Evolutionary conservation across 2,329 filamentous ascomycete genomes (phyloP).

Genomic region (Fusarium euwallaceae): DNA sequence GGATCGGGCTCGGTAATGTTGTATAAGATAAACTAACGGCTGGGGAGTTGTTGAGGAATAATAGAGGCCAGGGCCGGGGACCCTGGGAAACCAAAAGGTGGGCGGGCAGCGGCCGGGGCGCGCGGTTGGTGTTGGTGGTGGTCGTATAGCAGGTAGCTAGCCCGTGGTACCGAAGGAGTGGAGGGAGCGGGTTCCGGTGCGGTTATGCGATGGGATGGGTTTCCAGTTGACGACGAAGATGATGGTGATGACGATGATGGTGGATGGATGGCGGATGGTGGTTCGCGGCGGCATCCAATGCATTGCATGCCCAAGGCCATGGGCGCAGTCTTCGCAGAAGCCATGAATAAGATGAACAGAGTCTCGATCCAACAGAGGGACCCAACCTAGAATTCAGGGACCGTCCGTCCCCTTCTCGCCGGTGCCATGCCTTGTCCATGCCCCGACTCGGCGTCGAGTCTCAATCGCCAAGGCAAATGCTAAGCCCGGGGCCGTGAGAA

Average conservation of each 20-base stretch:
- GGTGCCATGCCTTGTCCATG: conserved; percentile 5
- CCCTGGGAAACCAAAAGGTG: conserved; percentile 34
- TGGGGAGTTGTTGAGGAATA: conserved; percentile 16
- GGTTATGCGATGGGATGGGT: conserved; percentile 17
- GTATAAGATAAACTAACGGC: neutral
- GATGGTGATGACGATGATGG: conserved; percentile 1
- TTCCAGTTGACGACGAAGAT: conserved; percentile 6
- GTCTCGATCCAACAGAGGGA: neutral
- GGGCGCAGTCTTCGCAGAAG: neutral
- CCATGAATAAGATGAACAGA: neutral
- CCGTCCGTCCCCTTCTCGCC: neutral
- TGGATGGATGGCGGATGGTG: neutral
- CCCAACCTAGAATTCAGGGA: neutral
- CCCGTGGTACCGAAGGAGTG: conserved; percentile 11
- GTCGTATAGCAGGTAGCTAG: conserved; percentile 17
- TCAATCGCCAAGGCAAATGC: conserved; percentile 23
- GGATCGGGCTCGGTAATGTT: conserved; percentile 36
- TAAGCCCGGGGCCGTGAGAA: conserved; percentile 25
- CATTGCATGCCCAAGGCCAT: neutral
- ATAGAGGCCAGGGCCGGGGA: conserved; percentile 31
- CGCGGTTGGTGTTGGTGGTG: conserved; percentile 39
- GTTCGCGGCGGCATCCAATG: neutral
- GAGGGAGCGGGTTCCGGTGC: conserved; percentile 14
- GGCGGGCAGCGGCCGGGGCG: conserved; percentile 37
- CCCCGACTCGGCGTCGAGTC: conserved; percentile 26